These are phyloP conservation scores for Clathrospora elynae DNA, from an alignment of 2,329 filamentous ascomycete genomes.

Conservation along the genomic window DNA sequence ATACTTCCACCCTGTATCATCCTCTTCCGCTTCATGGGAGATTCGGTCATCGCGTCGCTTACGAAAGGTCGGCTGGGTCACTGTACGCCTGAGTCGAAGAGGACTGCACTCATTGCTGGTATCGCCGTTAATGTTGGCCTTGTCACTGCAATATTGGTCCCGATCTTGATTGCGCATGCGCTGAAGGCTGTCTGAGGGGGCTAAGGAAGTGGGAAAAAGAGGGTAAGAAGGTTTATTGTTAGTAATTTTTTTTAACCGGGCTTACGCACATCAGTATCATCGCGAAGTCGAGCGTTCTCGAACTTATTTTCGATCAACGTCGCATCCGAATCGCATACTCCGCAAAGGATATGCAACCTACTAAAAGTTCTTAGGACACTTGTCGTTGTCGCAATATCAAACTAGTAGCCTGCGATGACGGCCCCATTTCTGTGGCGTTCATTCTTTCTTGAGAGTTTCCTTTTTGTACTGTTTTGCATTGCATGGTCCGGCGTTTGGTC, in stretches of 20 bases:
- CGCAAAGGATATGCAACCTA: neutral
- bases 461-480: conserved; percentile 13
- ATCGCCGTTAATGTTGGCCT: conserved; percentile 36
- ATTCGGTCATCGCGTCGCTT: conserved; percentile 36
- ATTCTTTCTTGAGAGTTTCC: neutral
- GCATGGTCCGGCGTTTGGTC: conserved; percentile 13
- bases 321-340: neutral
- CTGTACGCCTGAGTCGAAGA: conserved; percentile 40
- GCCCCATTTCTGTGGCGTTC: neutral
- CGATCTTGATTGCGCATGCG: conserved; percentile 32
- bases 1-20: conserved; percentile 45
- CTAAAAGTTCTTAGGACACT: neutral
- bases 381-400: neutral
- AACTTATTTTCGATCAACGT: neutral
- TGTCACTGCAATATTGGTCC: conserved; percentile 30
- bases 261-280: neutral
- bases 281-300: neutral
- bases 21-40: conserved; percentile 43
- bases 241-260: no score
- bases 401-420: neutral
- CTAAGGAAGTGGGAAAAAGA: neutral
- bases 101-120: conserved; percentile 37
- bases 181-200: conserved; percentile 21
- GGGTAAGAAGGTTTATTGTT: neutral
- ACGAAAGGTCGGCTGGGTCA: conserved; percentile 40